These are phyloP conservation scores for Ampelomyces quisqualis DNA, from an alignment of 2,329 filamentous ascomycete genomes.

Conservation along the genomic window DNA sequence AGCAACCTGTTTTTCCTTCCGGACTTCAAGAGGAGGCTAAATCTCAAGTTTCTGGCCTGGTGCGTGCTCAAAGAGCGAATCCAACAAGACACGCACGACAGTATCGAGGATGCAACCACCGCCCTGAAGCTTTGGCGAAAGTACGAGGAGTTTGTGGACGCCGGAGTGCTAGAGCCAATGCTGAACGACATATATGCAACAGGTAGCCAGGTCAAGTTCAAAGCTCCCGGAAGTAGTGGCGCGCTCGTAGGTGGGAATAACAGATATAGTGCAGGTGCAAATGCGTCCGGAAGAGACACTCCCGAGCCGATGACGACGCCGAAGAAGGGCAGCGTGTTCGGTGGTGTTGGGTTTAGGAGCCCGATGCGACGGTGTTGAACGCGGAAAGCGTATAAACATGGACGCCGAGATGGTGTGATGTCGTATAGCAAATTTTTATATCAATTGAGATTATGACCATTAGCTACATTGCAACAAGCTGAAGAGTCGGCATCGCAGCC, in stretches of 20 bases:
- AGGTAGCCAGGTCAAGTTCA: constrained; percentile 56
- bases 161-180: constrained; percentile 78
- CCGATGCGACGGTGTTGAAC: constrained; percentile 29
- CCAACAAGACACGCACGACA: constrained; percentile 88
- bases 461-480: no score
- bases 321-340: constrained; percentile 44
- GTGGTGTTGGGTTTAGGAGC: constrained; percentile 41
- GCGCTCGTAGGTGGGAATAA: constrained; percentile 8
- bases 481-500: no score
- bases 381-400: no score
- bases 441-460: no score
- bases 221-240: constrained; percentile 34
- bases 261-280: constrained; percentile 4
- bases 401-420: no score
- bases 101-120: constrained; percentile 90
- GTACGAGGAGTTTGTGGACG: constrained; percentile 84
- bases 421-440: no score
- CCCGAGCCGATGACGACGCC: constrained; percentile 59
- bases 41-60: constrained; percentile 88
- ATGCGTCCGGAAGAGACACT: constrained; percentile 51
- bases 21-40: constrained; percentile 79
- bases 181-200: constrained; percentile 80
- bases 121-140: constrained; percentile 87
- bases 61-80: constrained; percentile 86
- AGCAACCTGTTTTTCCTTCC: constrained; percentile 87